These are phyloP conservation scores for Penicillium lagena DNA, from an alignment of 495 filamentous ascomycete genomes.

Conservation along the genomic window DNA sequence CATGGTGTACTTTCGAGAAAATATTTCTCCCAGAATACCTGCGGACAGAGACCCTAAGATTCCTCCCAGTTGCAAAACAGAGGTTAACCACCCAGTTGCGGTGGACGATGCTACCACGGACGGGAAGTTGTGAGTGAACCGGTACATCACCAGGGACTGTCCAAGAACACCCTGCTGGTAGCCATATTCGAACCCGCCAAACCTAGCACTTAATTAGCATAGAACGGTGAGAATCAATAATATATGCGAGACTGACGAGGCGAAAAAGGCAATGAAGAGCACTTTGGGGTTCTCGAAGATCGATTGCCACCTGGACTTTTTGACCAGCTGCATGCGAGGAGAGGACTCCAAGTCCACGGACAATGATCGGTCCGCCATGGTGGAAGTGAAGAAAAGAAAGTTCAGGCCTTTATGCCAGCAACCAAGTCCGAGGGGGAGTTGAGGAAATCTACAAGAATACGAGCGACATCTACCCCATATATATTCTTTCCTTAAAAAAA, in stretches of 20 bases:
- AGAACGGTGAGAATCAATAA: too few species aligned
- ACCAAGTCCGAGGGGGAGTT: too few species aligned
- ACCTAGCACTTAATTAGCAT: slow-evolving; percentile 8
- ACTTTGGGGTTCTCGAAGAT: slow-evolving; percentile 31
- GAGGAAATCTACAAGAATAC: neutral
- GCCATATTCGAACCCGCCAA: slow-evolving; percentile 42
- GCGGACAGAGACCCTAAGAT: slow-evolving; percentile 62
- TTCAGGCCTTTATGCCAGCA: neutral
- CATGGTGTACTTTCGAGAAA: slow-evolving; percentile 64
- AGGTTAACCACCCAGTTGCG: slow-evolving; percentile 38
- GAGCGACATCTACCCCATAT: neutral
- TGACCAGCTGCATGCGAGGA: slow-evolving; percentile 14
- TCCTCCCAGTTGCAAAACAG: slow-evolving; percentile 70
- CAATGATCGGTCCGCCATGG: slow-evolving; percentile 10
- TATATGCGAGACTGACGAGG: slow-evolving; percentile 21
- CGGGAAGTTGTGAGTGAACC: slow-evolving; percentile 38
- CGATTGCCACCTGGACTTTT: slow-evolving; percentile 28
- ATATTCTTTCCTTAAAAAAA: neutral
- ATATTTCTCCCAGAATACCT: slow-evolving; percentile 48
- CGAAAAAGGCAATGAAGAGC: slow-evolving; percentile 37
- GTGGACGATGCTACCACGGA: slow-evolving; percentile 30
- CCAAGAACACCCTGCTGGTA: slow-evolving; percentile 41
- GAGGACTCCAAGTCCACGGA: slow-evolving; percentile 13
- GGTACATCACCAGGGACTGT: slow-evolving; percentile 35
- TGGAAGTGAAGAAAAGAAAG: neutral